phyloP scores from a whole-genome alignment of 306 rosid species.

The Lupinus albus region DNA sequence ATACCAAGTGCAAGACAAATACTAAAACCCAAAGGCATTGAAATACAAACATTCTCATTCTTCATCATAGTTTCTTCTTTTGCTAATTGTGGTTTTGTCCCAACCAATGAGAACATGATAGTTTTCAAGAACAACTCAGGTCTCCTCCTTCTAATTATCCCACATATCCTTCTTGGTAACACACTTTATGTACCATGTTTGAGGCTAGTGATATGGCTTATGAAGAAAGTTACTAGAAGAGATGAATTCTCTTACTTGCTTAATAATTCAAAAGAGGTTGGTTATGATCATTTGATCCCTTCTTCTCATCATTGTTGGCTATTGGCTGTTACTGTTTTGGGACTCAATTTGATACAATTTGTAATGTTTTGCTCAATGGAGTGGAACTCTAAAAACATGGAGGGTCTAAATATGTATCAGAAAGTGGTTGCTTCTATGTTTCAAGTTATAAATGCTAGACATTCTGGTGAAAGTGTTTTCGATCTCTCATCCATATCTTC shows the following conservation, averaged over 20 bases:
- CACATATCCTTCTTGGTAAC: slow-evolving; percentile 59
- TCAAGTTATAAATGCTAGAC: slow-evolving; percentile 59
- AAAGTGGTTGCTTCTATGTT: slow-evolving; percentile 59
- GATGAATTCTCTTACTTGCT: slow-evolving; percentile 53
- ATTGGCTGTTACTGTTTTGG: slow-evolving; percentile 48
- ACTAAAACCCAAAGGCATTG: slow-evolving; percentile 45
- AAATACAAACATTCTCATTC: slow-evolving; percentile 54
- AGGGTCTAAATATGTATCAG: slow-evolving; percentile 56
- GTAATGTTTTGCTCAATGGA: slow-evolving; percentile 61
- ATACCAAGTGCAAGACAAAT: slow-evolving; percentile 46
- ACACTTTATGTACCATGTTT: slow-evolving; percentile 60
- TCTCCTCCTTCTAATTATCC: slow-evolving; percentile 51
- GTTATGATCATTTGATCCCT: slow-evolving; percentile 54
- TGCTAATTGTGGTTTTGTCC: slow-evolving; percentile 69
- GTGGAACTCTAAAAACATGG: slow-evolving; percentile 60
- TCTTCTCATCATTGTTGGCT: slow-evolving; percentile 41
- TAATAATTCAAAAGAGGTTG: slow-evolving; percentile 47
- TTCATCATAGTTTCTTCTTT: slow-evolving; percentile 66
- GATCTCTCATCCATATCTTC: slow-evolving; percentile 69
- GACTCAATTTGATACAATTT: slow-evolving; percentile 51
- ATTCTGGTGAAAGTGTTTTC: slow-evolving; percentile 65
- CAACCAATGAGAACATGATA: slow-evolving; percentile 80
- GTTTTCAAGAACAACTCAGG: slow-evolving; percentile 78
- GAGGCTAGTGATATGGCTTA: slow-evolving; percentile 48
- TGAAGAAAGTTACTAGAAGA: slow-evolving; percentile 43